A percentile compares a stretch with the other conserved stretches of the same genome.
phyloP scores from a whole-genome alignment of 805 yeast genomes.

The Nakazawaea sp. region DNA sequence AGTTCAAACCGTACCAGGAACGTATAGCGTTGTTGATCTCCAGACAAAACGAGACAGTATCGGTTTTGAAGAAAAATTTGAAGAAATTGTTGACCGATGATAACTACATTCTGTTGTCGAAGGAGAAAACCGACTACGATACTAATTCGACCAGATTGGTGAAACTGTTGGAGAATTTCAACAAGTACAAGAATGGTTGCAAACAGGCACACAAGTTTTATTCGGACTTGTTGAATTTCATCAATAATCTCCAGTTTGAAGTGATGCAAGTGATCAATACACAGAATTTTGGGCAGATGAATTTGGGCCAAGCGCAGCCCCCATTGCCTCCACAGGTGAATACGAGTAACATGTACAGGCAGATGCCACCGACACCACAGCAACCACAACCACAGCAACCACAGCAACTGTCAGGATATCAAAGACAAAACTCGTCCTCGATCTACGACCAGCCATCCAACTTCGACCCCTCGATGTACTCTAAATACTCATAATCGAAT shows the following conservation, averaged over 20 bases:
- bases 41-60: conserved; percentile 49
- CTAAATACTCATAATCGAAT: conserved; percentile 18
- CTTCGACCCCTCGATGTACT: conserved; percentile 40
- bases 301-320: conserved; percentile 9
- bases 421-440: conserved; percentile 15
- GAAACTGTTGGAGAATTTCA: conserved; percentile 51
- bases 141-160: conserved; percentile 33
- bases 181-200: conserved; percentile 49
- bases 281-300: conserved; percentile 13
- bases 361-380: conserved; percentile 6
- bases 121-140: conserved; percentile 31
- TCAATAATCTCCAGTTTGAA: conserved; percentile 20
- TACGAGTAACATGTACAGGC: conserved; percentile 6
- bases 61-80: conserved; percentile 35
- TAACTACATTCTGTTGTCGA: conserved; percentile 32
- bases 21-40: conserved; percentile 64
- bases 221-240: conserved; percentile 34
- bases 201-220: conserved; percentile 62
- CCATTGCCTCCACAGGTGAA: conserved; percentile 9
- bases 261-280: conserved; percentile 20
- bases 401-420: conserved; percentile 16
- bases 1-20: conserved; percentile 62
- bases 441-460: conserved; percentile 42
- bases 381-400: conserved; percentile 19
- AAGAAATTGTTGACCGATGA: conserved; percentile 33